Conservation (phyloP, 1,139 yeast species). For the Blastobotrys proliferans region DNA sequence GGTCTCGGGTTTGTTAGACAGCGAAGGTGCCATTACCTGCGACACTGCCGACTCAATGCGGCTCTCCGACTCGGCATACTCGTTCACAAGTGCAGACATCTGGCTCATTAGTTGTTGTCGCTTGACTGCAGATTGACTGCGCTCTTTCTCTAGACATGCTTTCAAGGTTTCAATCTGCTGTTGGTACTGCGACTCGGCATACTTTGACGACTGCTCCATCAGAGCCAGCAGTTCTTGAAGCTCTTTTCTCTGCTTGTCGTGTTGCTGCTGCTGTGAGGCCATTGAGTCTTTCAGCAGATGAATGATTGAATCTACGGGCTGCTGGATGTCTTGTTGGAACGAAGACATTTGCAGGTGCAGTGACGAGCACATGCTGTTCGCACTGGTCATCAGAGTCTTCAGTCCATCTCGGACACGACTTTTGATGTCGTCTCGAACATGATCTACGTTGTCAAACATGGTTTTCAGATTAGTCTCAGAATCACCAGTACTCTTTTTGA, state of each 20-base stretch:
- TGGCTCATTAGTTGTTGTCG: constrained; percentile 6
- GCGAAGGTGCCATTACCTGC: background rate
- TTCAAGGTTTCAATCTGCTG: constrained; percentile 2
- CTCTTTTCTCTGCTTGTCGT: background rate
- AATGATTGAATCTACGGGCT: constrained; percentile 8
- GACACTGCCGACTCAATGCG: constrained; percentile 1
- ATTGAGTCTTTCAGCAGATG: constrained; percentile 1
- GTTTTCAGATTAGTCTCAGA: background rate
- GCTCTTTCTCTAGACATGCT: constrained; percentile 4
- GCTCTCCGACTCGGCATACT: constrained; percentile 7
- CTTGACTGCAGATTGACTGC: background rate
- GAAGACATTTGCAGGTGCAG: constrained; percentile 7
- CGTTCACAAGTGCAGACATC: constrained; percentile 5
- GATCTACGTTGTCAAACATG: constrained; percentile 9
- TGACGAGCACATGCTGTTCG: constrained; percentile 6
- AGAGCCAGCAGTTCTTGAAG: background rate
- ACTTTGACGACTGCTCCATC: constrained; percentile 2
- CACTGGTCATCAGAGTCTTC: constrained; percentile 3
- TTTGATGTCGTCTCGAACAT: constrained; percentile 11
- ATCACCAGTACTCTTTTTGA: constrained; percentile 1
- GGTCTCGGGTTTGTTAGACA: too few species aligned
- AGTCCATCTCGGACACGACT: constrained; percentile 11
- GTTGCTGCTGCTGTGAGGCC: background rate
- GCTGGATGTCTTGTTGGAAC: constrained; percentile 10
- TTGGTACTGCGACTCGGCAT: constrained; percentile 1